A percentile compares a stretch with the other conserved stretches of the same genome.
These are phyloP conservation scores for Blastomyces silverae DNA, from an alignment of 2,329 filamentous ascomycete genomes.

Conservation along the genomic window DNA sequence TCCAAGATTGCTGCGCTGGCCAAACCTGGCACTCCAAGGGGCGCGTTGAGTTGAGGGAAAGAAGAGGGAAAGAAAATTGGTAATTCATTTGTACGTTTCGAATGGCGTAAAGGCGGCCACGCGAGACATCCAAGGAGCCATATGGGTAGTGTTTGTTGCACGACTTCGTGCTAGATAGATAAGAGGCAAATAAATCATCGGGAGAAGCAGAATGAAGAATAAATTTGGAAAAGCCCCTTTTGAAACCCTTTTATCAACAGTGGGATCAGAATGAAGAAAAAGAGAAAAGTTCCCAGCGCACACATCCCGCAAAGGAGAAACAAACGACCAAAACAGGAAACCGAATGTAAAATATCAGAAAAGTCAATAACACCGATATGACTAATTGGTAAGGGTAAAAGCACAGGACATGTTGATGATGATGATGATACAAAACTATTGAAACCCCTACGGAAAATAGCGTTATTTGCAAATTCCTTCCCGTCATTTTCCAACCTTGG, in stretches of 20 bases:
- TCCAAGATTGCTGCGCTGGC: background rate
- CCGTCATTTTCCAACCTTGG: constrained; percentile 42
- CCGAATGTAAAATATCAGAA: background rate
- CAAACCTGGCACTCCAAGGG: background rate
- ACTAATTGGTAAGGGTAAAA: background rate
- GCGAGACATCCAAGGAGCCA: background rate
- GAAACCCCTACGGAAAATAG: constrained; percentile 4
- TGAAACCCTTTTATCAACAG: constrained; percentile 1
- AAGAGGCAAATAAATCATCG: background rate
- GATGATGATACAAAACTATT: constrained; percentile 5
- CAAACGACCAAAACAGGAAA: constrained; percentile 3
- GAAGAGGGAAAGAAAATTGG: background rate
- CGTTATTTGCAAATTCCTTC: background rate
- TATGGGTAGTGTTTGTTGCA: background rate
- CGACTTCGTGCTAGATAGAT: background rate
- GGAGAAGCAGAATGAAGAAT: background rate
- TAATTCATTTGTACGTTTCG: background rate
- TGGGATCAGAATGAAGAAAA: background rate
- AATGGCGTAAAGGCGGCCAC: background rate
- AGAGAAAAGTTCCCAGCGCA: background rate
- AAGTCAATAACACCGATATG: background rate
- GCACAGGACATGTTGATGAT: background rate
- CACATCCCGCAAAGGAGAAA: background rate
- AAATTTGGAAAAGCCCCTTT: background rate
- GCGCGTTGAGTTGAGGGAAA: background rate